phyloP scores from a whole-genome alignment of 2,329 filamentous ascomycete genomes.

The Thielaviopsis populi region DNA sequence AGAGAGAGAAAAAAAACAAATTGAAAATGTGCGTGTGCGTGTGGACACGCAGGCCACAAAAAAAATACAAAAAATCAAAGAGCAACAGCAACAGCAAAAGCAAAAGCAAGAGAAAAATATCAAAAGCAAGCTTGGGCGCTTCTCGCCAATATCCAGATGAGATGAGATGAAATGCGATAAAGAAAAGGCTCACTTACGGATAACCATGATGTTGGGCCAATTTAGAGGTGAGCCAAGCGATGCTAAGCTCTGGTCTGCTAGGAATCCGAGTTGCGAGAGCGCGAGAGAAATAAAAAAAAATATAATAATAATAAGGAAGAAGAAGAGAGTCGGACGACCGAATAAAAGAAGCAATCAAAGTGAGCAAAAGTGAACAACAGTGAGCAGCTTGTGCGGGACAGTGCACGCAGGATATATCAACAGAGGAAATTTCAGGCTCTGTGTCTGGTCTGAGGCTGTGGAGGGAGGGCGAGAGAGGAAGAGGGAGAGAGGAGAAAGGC shows the following conservation, averaged over 20 bases:
- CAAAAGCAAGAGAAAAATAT: not conserved
- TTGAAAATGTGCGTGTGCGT: not conserved
- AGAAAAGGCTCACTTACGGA: conserved; percentile 2
- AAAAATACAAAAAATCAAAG: not conserved
- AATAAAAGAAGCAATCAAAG: not conserved
- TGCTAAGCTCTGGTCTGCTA: conserved; percentile 3
- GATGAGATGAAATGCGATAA: not conserved
- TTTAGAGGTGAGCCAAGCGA: not conserved
- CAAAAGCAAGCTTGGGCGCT: not conserved
- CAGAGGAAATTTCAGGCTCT: no score
- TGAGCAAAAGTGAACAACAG: not conserved
- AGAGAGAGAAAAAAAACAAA: no score
- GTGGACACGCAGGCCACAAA: not conserved
- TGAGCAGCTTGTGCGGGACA: not conserved
- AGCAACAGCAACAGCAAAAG: not conserved
- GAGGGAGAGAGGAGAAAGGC: no score
- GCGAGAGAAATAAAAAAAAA: not conserved
- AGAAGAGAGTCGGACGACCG: not conserved
- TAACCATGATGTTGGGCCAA: conserved; percentile 5
- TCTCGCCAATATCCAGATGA: not conserved
- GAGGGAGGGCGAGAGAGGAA: no score
- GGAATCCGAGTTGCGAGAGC: not conserved
- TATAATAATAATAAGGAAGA: not conserved
- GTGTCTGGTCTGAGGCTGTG: no score
- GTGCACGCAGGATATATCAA: no score